phyloP scores from a whole-genome alignment of 169 alveolate genomes.

The Cryptosporidium andersoni region DNA sequence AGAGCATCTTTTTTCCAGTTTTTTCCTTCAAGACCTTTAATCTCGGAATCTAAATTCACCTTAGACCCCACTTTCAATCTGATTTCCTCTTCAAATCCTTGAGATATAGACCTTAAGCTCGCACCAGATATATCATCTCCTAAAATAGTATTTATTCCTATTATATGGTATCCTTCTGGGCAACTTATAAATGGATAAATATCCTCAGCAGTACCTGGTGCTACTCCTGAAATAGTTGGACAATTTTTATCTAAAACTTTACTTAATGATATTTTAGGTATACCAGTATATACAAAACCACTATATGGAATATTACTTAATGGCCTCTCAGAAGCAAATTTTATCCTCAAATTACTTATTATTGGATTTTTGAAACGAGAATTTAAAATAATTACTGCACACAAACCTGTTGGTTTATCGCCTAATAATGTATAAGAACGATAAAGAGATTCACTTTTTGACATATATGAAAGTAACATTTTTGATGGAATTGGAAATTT shows the following conservation, averaged over 20 bases:
- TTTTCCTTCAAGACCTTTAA: not conserved
- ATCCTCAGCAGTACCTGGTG: conserved; percentile 21
- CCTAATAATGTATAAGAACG: conserved; percentile 49
- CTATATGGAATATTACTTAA: conserved; percentile 3
- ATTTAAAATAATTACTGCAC: conserved; percentile 35
- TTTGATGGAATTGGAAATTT: conserved; percentile 34
- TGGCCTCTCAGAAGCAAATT: conserved; percentile 30
- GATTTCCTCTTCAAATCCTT: not conserved
- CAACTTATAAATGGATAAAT: conserved; percentile 18
- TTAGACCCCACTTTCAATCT: conserved; percentile 2
- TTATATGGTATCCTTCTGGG: conserved; percentile 39
- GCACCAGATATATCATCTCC: conserved; percentile 24
- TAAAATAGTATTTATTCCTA: conserved; percentile 33
- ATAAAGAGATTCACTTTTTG: conserved; percentile 27
- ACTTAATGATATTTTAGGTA: conserved; percentile 7
- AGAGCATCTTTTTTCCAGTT: not conserved
- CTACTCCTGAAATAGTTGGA: conserved; percentile 28
- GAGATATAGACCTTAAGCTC: conserved; percentile 24
- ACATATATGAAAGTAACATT: conserved; percentile 16
- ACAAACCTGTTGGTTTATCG: conserved; percentile 23
- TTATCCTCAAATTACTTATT: conserved; percentile 40
- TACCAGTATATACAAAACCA: conserved; percentile 50
- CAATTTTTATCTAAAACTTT: conserved; percentile 11
- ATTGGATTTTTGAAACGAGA: conserved; percentile 28
- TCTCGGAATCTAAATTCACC: not conserved